Evolutionary conservation across 2,329 filamentous ascomycete species (phyloP).

Genomic region (Calcarisporium arbuscula): DNA sequence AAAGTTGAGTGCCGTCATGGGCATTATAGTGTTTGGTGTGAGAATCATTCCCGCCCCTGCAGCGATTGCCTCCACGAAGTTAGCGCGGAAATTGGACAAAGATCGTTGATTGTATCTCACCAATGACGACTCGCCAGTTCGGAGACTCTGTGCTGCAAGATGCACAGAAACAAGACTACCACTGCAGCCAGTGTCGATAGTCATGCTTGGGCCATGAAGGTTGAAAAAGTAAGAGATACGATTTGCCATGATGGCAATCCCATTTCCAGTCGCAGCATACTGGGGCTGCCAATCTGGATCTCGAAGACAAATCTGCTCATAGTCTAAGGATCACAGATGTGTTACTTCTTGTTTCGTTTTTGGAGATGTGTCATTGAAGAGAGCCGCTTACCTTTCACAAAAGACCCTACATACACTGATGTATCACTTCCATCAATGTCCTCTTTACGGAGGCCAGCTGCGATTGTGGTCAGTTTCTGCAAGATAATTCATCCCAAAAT

Average conservation of each 20-base stretch:
- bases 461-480: neutral
- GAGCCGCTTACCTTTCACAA: constrained; percentile 37
- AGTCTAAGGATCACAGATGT: constrained; percentile 28
- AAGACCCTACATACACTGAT: constrained; percentile 44
- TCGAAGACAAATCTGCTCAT: constrained; percentile 42
- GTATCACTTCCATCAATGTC: constrained; percentile 37
- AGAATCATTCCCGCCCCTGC: constrained; percentile 48
- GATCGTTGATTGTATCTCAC: constrained; percentile 24
- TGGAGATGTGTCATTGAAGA: neutral
- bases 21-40: constrained; percentile 48
- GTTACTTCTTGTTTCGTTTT: neutral
- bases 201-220: constrained; percentile 49
- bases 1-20: constrained; percentile 49
- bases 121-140: constrained; percentile 35
- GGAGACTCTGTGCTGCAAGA: constrained; percentile 43
- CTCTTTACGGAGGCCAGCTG: constrained; percentile 38
- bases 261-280: constrained; percentile 47
- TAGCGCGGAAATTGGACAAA: too few relatives aligned
- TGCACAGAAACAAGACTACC: constrained; percentile 49
- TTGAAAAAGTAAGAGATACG: constrained; percentile 51
- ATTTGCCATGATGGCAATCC: constrained; percentile 48
- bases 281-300: constrained; percentile 44
- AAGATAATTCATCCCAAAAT: neutral
- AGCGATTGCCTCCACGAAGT: constrained; percentile 34
- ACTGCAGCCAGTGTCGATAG: constrained; percentile 54